A percentile compares a stretch with the other conserved stretches of the same genome.
Evolutionary conservation across 192 early-diverging fungal species (phyloP).

Genomic region (Allomyces macrogynus): DNA sequence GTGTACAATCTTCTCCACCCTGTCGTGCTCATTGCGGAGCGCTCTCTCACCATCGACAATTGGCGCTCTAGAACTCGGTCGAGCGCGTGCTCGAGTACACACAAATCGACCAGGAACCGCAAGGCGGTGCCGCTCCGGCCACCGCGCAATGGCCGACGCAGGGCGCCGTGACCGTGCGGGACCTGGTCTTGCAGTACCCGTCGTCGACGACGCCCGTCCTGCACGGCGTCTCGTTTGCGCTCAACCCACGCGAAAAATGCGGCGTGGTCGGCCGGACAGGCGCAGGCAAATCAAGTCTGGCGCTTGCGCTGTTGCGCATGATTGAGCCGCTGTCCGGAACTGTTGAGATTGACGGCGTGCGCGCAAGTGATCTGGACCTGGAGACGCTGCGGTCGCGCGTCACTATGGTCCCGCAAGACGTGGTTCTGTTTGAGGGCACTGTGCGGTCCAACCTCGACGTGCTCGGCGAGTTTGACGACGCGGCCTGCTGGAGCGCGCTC

Average conservation of each 20-base stretch:
- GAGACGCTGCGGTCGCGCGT: slow-evolving; percentile 54
- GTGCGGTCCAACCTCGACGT: slow-evolving; percentile 81
- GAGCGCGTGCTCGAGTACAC: not conserved
- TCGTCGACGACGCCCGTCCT: not conserved
- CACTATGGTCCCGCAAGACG: slow-evolving; percentile 85
- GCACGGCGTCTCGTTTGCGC: not conserved
- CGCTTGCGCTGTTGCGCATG: not conserved
- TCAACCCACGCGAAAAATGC: not conserved
- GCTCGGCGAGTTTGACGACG: slow-evolving; percentile 55
- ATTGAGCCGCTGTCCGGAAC: slow-evolving; percentile 15
- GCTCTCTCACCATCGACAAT: too few relatives aligned
- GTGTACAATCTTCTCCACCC: not conserved
- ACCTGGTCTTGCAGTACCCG: not conserved
- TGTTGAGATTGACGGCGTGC: slow-evolving; percentile 52
- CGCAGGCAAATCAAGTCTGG: not conserved
- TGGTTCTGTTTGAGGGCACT: slow-evolving; percentile 55
- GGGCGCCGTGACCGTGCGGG: not conserved
- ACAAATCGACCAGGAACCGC: not conserved
- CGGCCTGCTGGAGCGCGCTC: slow-evolving; percentile 56
- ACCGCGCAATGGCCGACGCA: not conserved
- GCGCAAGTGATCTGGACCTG: slow-evolving; percentile 49
- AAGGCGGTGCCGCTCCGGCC: not conserved
- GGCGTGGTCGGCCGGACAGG: not conserved
- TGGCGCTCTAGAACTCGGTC: not conserved
- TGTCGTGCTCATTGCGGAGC: too few relatives aligned